phyloP scores from a whole-genome alignment of 441 rosid species.

The Corymbia calophylla region DNA sequence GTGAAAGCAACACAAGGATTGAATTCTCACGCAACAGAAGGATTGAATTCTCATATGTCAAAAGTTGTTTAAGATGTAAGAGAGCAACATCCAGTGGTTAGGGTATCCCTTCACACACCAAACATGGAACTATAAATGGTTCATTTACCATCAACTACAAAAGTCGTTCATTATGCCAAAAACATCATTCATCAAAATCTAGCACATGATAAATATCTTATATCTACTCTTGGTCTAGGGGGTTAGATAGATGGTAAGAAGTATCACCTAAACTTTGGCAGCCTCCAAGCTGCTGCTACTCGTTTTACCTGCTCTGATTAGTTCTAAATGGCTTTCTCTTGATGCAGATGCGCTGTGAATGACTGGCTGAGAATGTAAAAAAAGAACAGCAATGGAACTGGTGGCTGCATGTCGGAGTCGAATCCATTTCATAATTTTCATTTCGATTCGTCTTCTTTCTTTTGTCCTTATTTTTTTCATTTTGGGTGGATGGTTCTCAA shows the following conservation, averaged over 20 bases:
- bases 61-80: neutral
- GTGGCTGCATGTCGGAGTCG: neutral
- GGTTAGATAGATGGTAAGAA: neutral
- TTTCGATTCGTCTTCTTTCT: neutral
- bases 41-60: neutral
- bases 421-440: neutral
- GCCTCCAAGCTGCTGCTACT: neutral
- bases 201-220: neutral
- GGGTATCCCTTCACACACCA: neutral
- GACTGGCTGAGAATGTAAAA: neutral
- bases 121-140: neutral
- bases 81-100: neutral
- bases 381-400: neutral
- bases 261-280: neutral
- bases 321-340: neutral
- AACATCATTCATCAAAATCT: neutral
- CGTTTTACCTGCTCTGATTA: neutral
- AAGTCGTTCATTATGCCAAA: neutral
- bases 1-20: neutral
- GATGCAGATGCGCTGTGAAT: conserved; percentile 5
- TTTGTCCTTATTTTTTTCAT: neutral
- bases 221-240: neutral
- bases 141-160: neutral
- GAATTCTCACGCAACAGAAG: neutral
- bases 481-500: conserved; percentile 1